phyloP scores from a whole-genome alignment of 179 eudicot genomes.

The Silene vulgaris region DNA sequence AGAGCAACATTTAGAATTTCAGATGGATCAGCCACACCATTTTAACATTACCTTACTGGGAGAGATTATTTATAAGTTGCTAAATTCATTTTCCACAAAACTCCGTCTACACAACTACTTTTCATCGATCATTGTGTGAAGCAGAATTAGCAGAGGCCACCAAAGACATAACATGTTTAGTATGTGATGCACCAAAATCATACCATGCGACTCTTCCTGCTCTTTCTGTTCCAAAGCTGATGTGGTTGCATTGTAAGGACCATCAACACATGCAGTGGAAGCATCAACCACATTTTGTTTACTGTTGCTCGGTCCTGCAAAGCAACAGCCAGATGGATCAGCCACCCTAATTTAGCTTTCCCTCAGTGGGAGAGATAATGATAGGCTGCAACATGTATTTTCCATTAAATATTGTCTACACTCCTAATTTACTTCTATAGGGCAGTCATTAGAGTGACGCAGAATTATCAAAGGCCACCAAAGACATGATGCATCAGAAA shows the following conservation, averaged over 20 bases:
- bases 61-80: neutral
- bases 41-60: neutral
- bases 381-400: neutral
- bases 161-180: neutral
- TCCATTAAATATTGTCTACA: neutral
- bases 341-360: neutral
- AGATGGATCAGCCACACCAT: neutral
- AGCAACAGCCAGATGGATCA: neutral
- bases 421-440: neutral
- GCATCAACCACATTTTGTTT: neutral
- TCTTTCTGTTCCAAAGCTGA: neutral
- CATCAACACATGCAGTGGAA: neutral
- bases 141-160: neutral
- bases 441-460: neutral
- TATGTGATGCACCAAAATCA: conserved; percentile 9
- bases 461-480: neutral
- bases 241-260: neutral
- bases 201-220: conserved; percentile 11
- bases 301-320: neutral
- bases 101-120: neutral
- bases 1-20: neutral
- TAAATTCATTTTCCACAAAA: neutral
- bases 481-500: neutral
- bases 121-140: neutral
- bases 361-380: neutral